These are phyloP conservation scores for Erysimum cheiranthoides DNA, from an alignment of 345 rosid species.

Conservation along the genomic window DNA sequence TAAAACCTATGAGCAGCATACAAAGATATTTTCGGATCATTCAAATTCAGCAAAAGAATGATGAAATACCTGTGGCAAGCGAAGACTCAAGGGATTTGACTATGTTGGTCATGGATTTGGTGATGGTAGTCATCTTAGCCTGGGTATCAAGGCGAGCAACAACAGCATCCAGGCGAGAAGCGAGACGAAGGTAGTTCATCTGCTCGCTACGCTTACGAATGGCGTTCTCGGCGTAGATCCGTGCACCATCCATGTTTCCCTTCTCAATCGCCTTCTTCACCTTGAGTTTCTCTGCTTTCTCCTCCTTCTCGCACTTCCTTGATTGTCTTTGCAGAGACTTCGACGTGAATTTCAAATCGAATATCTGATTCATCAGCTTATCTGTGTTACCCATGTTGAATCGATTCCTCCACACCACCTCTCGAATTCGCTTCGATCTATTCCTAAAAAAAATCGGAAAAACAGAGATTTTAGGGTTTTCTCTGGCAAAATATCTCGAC, in stretches of 20 bases:
- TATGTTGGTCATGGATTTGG: slow-evolving; percentile 84
- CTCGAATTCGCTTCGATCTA: slow-evolving; percentile 15
- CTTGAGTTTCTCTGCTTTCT: slow-evolving; percentile 93
- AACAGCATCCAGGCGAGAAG: slow-evolving; percentile 94
- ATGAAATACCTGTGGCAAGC: slow-evolving; percentile 69
- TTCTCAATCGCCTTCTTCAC: slow-evolving; percentile 99
- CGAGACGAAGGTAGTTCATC: slow-evolving; percentile 94
- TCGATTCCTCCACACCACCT: not conserved
- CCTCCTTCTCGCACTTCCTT: slow-evolving; percentile 98
- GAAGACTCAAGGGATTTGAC: slow-evolving; percentile 96
- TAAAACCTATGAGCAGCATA: not conserved
- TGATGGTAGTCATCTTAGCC: slow-evolving; percentile 93
- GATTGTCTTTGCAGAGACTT: slow-evolving; percentile 91
- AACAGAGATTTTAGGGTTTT: slow-evolving; percentile 35
- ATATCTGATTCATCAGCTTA: slow-evolving; percentile 92
- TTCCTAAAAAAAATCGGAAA: not conserved
- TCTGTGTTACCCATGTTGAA: slow-evolving; percentile 84
- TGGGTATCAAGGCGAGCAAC: slow-evolving; percentile 95
- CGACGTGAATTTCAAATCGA: slow-evolving; percentile 92
- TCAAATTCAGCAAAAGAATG: not conserved
- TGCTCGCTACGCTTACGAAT: slow-evolving; percentile 96
- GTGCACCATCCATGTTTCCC: slow-evolving; percentile 97
- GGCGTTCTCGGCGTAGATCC: slow-evolving; percentile 98
- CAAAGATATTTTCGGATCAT: not conserved
- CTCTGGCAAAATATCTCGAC: slow-evolving; percentile 35